Percentiles rank a stretch among this genome's conserved stretches.
These are phyloP conservation scores for Phyllosticta citrichinensis DNA, from an alignment of 2,329 filamentous ascomycete genomes.

Conservation along the genomic window DNA sequence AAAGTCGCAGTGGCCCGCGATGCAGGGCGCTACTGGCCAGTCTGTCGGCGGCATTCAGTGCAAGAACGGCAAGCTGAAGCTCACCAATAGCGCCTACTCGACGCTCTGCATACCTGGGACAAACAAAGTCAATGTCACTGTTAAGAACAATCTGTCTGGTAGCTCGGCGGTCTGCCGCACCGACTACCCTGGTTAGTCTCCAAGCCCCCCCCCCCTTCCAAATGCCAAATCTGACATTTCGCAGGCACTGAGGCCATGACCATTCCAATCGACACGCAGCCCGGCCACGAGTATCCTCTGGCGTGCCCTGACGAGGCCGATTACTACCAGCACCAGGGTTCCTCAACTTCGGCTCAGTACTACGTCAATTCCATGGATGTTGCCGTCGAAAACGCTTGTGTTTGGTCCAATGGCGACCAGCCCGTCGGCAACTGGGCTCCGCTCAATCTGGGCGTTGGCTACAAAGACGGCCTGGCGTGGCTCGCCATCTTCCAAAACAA, in stretches of 20 bases:
- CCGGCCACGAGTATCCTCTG: slow-evolving; percentile 52
- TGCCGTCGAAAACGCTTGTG: slow-evolving; percentile 56
- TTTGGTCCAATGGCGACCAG: slow-evolving; percentile 57
- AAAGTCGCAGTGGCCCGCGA: slow-evolving; percentile 78
- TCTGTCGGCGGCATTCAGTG: slow-evolving; percentile 85
- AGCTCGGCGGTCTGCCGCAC: slow-evolving; percentile 78
- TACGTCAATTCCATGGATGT: slow-evolving; percentile 84
- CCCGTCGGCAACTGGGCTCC: slow-evolving; percentile 76
- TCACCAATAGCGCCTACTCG: slow-evolving; percentile 57
- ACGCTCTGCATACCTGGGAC: slow-evolving; percentile 68
- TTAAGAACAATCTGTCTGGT: slow-evolving; percentile 60
- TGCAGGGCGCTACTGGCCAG: slow-evolving; percentile 70
- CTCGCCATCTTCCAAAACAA: slow-evolving; percentile 77
- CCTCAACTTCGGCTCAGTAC: slow-evolving; percentile 81
- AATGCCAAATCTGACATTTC: background rate
- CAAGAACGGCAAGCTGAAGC: slow-evolving; percentile 63
- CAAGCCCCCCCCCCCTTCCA: background rate
- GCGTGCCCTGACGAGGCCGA: slow-evolving; percentile 62
- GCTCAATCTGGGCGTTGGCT: slow-evolving; percentile 73
- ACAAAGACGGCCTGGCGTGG: slow-evolving; percentile 56
- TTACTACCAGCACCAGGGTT: slow-evolving; percentile 71
- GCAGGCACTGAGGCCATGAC: slow-evolving; percentile 71
- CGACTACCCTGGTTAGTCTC: slow-evolving; percentile 69
- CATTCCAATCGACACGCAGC: slow-evolving; percentile 56
- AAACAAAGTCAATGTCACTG: slow-evolving; percentile 51